phyloP scores from a whole-genome alignment of 2,329 filamentous ascomycete species.

The Fusarium torreyae region DNA sequence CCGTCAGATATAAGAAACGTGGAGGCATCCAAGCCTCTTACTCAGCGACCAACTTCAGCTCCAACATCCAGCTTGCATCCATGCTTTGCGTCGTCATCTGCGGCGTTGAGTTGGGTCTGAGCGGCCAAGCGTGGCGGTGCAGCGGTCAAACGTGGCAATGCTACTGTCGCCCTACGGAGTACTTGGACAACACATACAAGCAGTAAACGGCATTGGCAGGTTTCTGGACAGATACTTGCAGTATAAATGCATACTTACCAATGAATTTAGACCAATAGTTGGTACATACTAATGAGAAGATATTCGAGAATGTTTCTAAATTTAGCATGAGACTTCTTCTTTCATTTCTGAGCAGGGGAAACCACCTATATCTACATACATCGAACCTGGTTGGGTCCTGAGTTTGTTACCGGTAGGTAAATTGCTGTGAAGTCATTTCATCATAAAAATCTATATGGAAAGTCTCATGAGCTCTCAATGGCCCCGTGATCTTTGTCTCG shows the following conservation, averaged over 20 bases:
- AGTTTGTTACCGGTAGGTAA: no score
- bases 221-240: constrained; percentile 3
- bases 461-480: neutral
- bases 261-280: no score
- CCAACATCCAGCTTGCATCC: constrained; percentile 20
- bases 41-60: constrained; percentile 37
- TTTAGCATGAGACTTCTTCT: no score
- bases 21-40: constrained; percentile 41
- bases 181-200: constrained; percentile 17
- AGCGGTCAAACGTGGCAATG: constrained; percentile 33
- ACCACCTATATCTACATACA: no score
- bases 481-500: neutral
- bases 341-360: no score
- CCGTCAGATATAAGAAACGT: constrained; percentile 29
- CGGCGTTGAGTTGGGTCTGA: constrained; percentile 34
- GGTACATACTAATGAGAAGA: no score
- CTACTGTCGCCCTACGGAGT: neutral
- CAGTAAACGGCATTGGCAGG: constrained; percentile 20
- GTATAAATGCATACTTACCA: neutral
- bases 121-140: constrained; percentile 42
- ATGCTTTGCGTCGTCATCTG: constrained; percentile 43
- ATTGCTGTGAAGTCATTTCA: no score
- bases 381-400: no score
- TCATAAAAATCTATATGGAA: no score
- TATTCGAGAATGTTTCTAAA: no score